phyloP scores from a whole-genome alignment of 805 yeast species.

The Ascoidea rubescens region DNA sequence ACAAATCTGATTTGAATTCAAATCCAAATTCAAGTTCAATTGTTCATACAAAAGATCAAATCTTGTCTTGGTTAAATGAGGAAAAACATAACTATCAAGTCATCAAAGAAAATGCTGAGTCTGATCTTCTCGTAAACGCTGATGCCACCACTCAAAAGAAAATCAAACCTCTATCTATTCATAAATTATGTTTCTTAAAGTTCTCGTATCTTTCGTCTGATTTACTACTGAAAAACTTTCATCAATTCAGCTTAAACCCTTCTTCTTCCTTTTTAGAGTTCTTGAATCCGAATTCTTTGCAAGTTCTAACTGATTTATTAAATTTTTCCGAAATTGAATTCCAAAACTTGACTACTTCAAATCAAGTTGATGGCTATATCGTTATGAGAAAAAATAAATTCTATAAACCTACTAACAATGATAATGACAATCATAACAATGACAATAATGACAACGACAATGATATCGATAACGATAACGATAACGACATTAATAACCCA shows the following conservation, averaged over 20 bases:
- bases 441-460: conserved; percentile 8
- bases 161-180: conserved; percentile 35
- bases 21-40: background rate
- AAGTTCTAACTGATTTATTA: conserved; percentile 26
- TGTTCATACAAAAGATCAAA: conserved; percentile 18
- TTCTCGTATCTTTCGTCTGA: conserved; percentile 71
- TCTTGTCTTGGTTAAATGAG: conserved; percentile 25
- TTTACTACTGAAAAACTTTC: conserved; percentile 47
- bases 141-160: conserved; percentile 5
- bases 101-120: conserved; percentile 8
- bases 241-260: conserved; percentile 27
- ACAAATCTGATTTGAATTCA: no score
- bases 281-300: conserved; percentile 15
- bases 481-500: conserved; percentile 24
- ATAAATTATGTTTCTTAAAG: conserved; percentile 53
- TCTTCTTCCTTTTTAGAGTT: conserved; percentile 20
- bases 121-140: conserved; percentile 7
- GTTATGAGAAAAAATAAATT: conserved; percentile 44
- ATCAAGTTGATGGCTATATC: conserved; percentile 42
- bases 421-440: conserved; percentile 21
- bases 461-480: conserved; percentile 6
- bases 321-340: conserved; percentile 32
- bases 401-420: conserved; percentile 25
- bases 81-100: conserved; percentile 17
- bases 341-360: conserved; percentile 16